Evolutionary conservation across 768 basidiomycete species (phyloP).

Genomic region (Lactarius deliciosus): DNA sequence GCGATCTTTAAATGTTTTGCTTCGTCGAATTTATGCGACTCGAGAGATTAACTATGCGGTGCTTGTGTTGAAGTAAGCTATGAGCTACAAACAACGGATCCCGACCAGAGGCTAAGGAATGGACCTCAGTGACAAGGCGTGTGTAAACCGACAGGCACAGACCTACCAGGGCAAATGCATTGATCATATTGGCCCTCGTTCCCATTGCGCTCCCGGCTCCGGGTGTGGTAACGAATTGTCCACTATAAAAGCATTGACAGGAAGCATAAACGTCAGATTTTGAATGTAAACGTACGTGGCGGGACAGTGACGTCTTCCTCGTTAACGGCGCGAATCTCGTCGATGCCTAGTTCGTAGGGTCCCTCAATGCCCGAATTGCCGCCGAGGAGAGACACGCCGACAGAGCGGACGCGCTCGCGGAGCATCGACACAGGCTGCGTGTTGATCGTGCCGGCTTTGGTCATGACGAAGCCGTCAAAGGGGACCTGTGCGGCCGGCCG

Average conservation of each 20-base stretch:
- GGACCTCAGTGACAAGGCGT: neutral
- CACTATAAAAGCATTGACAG: neutral
- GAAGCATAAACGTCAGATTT: slow-evolving; percentile 9
- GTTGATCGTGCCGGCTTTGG: slow-evolving; percentile 70
- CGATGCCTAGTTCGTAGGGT: slow-evolving; percentile 78
- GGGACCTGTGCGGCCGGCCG: slow-evolving; percentile 58
- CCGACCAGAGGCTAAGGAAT: neutral
- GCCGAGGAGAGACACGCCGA: slow-evolving; percentile 87
- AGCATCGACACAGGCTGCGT: slow-evolving; percentile 74
- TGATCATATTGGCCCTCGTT: slow-evolving; percentile 22
- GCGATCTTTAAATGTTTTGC: neutral
- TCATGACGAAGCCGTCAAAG: slow-evolving; percentile 70
- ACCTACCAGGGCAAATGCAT: neutral
- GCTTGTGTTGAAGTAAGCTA: neutral
- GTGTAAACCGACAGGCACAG: neutral
- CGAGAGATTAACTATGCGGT: neutral
- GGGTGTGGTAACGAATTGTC: slow-evolving; percentile 12
- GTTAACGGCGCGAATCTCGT: slow-evolving; percentile 79
- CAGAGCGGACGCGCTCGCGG: slow-evolving; percentile 68
- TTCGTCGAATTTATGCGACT: neutral
- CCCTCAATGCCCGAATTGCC: slow-evolving; percentile 77
- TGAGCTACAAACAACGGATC: neutral
- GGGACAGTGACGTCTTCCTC: slow-evolving; percentile 55
- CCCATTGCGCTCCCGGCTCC: slow-evolving; percentile 6
- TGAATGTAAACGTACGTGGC: slow-evolving; percentile 33